Evolutionary conservation across 805 yeast genomes (phyloP).

Genomic region (Candida awuae): DNA sequence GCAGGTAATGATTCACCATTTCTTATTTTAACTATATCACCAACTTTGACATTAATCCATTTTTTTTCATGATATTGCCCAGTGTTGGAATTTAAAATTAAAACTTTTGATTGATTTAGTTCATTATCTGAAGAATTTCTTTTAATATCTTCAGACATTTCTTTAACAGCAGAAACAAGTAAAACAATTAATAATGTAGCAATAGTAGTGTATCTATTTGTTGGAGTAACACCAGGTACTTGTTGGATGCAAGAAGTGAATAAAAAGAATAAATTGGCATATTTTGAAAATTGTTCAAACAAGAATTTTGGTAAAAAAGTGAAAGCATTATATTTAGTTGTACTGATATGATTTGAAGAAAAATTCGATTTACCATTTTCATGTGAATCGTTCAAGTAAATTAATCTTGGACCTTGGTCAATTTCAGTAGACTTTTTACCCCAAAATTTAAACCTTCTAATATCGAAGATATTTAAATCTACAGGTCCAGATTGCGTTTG

Average conservation of each 20-base stretch:
- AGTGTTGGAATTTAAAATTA: slow-evolving; percentile 47
- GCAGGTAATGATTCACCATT: slow-evolving; percentile 94
- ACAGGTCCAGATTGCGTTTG: slow-evolving; percentile 12
- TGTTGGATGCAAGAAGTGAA: slow-evolving; percentile 93
- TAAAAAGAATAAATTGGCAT: slow-evolving; percentile 88
- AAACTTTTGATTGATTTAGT: slow-evolving; percentile 63
- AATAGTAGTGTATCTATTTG: slow-evolving; percentile 90
- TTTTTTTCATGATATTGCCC: slow-evolving; percentile 59
- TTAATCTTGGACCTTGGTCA: slow-evolving; percentile 47
- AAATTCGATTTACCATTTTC: slow-evolving; percentile 51
- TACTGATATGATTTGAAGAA: slow-evolving; percentile 79
- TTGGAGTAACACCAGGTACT: slow-evolving; percentile 94
- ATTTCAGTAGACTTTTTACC: slow-evolving; percentile 15
- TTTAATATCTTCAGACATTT: slow-evolving; percentile 81
- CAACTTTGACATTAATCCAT: slow-evolving; percentile 87
- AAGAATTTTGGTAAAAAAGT: slow-evolving; percentile 92
- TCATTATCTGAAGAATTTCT: slow-evolving; percentile 85
- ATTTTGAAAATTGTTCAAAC: slow-evolving; percentile 94
- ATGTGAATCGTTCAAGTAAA: slow-evolving; percentile 55
- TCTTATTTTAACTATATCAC: slow-evolving; percentile 78
- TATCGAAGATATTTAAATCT: slow-evolving; percentile 22
- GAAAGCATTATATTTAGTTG: slow-evolving; percentile 89
- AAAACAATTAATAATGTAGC: slow-evolving; percentile 83
- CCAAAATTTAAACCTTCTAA: slow-evolving; percentile 19
- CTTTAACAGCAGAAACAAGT: slow-evolving; percentile 86